Percentiles rank a stretch among this genome's conserved stretches.
These are phyloP conservation scores for Apophysomyces ossiformis DNA, from an alignment of 371 early-diverging fungal species.

Conservation along the genomic window DNA sequence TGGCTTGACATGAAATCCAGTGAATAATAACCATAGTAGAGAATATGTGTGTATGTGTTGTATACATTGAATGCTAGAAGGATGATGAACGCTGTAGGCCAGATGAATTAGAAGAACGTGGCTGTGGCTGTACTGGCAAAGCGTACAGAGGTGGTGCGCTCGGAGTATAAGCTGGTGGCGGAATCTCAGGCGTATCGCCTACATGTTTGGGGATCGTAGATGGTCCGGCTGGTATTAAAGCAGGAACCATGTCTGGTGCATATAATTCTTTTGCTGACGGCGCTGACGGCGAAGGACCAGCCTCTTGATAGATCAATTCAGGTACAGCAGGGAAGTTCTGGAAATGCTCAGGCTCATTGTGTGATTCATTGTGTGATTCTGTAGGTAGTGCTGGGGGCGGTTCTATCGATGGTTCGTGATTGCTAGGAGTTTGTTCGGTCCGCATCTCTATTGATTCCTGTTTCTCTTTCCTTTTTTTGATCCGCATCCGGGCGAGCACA, in stretches of 20 bases:
- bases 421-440: not conserved
- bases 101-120: not conserved
- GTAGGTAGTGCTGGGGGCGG: too few species aligned
- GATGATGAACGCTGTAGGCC: constrained; percentile 5
- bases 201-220: not conserved
- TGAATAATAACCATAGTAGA: too few species aligned
- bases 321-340: not conserved
- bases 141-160: constrained; percentile 6
- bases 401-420: not conserved
- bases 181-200: not conserved
- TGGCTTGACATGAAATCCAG: too few species aligned
- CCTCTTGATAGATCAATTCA: not conserved
- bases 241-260: not conserved
- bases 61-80: not conserved
- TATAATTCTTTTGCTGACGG: not conserved
- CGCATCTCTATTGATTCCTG: not conserved
- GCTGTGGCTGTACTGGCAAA: not conserved
- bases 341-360: not conserved
- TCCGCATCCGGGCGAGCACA: constrained; percentile 1
- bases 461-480: not conserved
- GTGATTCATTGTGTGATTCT: too few species aligned
- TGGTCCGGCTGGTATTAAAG: not conserved
- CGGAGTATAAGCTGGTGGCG: constrained; percentile 3
- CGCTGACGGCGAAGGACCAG: not conserved
- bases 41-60: too few species aligned